Percentiles rank a stretch among this genome's conserved stretches.
Evolutionary conservation across 1,139 yeast genomes (phyloP).

Genomic region (Williopsis jadinii): DNA sequence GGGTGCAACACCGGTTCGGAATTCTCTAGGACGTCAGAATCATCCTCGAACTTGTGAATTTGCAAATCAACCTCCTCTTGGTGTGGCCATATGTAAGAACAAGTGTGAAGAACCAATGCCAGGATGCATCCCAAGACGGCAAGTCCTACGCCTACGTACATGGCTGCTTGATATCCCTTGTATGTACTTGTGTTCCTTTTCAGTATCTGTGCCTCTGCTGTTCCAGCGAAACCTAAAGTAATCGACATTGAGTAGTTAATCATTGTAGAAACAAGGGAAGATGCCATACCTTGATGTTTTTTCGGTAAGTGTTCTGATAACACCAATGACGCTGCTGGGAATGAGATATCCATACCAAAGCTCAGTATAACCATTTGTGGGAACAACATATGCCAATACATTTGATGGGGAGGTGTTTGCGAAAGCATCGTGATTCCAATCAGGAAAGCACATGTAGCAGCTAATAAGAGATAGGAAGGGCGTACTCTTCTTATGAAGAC

Average conservation of each 20-base stretch:
- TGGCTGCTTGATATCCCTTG: slow-evolving; percentile 37
- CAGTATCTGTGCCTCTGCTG: slow-evolving; percentile 37
- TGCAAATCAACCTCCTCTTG: neutral
- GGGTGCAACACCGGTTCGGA: no score
- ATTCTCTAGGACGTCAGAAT: no score
- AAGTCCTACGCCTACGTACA: slow-evolving; percentile 31
- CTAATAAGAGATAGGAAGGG: slow-evolving; percentile 39
- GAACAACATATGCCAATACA: slow-evolving; percentile 38
- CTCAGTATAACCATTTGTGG: slow-evolving; percentile 43
- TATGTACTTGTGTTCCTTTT: slow-evolving; percentile 22
- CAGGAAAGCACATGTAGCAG: slow-evolving; percentile 39
- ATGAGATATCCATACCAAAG: slow-evolving; percentile 56
- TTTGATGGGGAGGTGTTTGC: slow-evolving; percentile 41
- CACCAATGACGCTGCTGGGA: slow-evolving; percentile 49
- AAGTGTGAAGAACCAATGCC: slow-evolving; percentile 7
- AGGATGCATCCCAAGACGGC: slow-evolving; percentile 19
- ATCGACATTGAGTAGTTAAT: slow-evolving; percentile 48
- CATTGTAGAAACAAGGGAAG: slow-evolving; percentile 48
- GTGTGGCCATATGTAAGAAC: slow-evolving; percentile 7
- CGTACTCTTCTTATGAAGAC: slow-evolving; percentile 33
- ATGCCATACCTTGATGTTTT: slow-evolving; percentile 55
- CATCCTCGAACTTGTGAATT: no score
- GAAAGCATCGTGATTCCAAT: slow-evolving; percentile 42
- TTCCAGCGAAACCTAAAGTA: slow-evolving; percentile 43
- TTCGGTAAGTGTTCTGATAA: slow-evolving; percentile 43